Evolutionary conservation across 345 rosid species (phyloP).

Genomic region (Euphorbia lathyris): DNA sequence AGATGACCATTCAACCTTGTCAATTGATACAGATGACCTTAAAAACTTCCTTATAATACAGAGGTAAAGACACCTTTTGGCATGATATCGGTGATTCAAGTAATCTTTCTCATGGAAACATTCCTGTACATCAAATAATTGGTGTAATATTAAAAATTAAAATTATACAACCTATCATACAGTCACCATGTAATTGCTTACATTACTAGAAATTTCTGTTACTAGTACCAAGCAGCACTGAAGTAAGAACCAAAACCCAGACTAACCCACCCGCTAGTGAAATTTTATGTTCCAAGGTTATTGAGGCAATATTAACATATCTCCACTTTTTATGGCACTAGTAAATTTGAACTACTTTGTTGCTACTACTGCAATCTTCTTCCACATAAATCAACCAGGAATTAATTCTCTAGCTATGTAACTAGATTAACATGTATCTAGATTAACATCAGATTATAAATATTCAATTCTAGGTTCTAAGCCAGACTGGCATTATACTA

Average conservation of each 20-base stretch:
- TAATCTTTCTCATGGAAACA: constrained; percentile 88
- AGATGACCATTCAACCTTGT: constrained; percentile 75
- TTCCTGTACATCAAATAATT: constrained; percentile 45
- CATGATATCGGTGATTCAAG: constrained; percentile 82
- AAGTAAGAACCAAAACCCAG: neutral
- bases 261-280: neutral
- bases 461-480: neutral
- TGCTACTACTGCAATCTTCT: neutral
- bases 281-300: no score
- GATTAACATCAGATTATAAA: neutral
- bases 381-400: neutral
- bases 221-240: neutral
- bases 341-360: neutral
- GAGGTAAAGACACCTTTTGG: constrained; percentile 80
- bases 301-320: no score
- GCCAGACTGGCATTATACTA: neutral
- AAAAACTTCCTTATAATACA: constrained; percentile 65
- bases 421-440: no score
- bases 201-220: neutral
- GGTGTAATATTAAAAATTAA: neutral
- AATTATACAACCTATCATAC: neutral
- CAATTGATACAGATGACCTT: constrained; percentile 38
- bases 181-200: neutral
- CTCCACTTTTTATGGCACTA: no score
- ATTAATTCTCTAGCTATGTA: neutral